Conservation (phyloP, 2,329 filamentous ascomycete species). For the Pyrenophora graminea region DNA sequence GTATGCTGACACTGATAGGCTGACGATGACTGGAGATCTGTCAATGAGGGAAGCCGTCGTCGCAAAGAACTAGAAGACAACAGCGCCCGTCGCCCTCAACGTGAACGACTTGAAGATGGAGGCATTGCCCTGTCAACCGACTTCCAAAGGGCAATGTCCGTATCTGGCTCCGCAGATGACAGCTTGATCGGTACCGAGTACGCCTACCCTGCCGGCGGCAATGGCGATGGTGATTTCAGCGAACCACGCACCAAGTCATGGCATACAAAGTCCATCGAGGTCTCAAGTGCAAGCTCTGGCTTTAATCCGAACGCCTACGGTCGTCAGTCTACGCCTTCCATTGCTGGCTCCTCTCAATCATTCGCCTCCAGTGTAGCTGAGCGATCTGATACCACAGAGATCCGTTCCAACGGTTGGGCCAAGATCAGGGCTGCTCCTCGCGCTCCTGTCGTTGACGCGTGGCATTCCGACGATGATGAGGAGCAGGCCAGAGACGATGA, state of each 20-base stretch:
- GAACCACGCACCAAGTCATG: conserved; percentile 27
- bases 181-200: conserved; percentile 31
- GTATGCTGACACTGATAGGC: conserved; percentile 19
- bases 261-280: conserved; percentile 23
- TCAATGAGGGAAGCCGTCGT: conserved; percentile 3
- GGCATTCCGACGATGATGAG: conserved; percentile 27
- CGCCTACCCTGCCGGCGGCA: conserved; percentile 5
- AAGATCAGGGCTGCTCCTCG: conserved; percentile 35
- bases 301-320: conserved; percentile 26
- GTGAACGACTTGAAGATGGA: conserved; percentile 2
- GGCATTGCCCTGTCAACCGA: conserved; percentile 23
- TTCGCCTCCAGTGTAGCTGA: conserved; percentile 35
- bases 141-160: conserved; percentile 23
- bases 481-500: conserved; percentile 42
- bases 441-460: conserved; percentile 3
- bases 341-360: conserved; percentile 19
- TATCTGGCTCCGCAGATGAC: conserved; percentile 11
- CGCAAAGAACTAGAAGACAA: too few species aligned
- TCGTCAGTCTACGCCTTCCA: conserved; percentile 17
- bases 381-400: conserved; percentile 19
- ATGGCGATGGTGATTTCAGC: conserved; percentile 6
- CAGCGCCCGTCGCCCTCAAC: conserved; percentile 1
- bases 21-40: conserved; percentile 13
- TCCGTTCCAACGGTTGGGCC: conserved; percentile 27
- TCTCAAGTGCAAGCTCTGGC: conserved; percentile 13